Percentiles rank a stretch among this genome's conserved stretches.
phyloP scores from a whole-genome alignment of 2,329 filamentous ascomycete genomes.

The Geosmithia putterillii region DNA sequence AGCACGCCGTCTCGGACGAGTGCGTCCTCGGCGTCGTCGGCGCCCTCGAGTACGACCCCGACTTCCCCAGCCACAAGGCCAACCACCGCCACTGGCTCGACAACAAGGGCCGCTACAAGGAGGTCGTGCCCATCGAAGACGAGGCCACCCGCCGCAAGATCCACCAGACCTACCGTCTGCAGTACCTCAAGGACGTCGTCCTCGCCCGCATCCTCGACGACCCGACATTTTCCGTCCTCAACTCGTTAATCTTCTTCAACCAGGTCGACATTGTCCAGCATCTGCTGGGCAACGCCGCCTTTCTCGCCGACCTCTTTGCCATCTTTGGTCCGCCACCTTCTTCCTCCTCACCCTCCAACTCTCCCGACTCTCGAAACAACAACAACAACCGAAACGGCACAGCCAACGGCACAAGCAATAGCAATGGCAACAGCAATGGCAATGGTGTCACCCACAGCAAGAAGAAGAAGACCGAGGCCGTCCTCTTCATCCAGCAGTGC shows the following conservation, averaged over 20 bases:
- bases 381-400: no score
- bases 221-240: conserved; percentile 92
- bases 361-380: not conserved
- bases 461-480: conserved; percentile 80
- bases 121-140: conserved; percentile 88
- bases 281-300: conserved; percentile 68
- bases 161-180: conserved; percentile 87
- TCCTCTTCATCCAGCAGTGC: conserved; percentile 94
- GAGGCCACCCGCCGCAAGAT: conserved; percentile 76
- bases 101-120: conserved; percentile 83
- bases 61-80: conserved; percentile 94
- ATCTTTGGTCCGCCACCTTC: no score
- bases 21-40: conserved; percentile 87
- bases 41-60: conserved; percentile 92
- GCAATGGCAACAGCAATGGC: no score
- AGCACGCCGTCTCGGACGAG: conserved; percentile 82
- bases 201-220: conserved; percentile 92
- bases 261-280: conserved; percentile 97
- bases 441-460: conserved; percentile 47
- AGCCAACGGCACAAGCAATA: no score
- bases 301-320: conserved; percentile 75
- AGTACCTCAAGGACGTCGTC: conserved; percentile 98
- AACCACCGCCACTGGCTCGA: conserved; percentile 91
- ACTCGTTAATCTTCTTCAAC: conserved; percentile 97
- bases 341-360: no score